Evolutionary conservation across 352 stramenopile species (phyloP).

Genomic region (Globisporangium nagaii): DNA sequence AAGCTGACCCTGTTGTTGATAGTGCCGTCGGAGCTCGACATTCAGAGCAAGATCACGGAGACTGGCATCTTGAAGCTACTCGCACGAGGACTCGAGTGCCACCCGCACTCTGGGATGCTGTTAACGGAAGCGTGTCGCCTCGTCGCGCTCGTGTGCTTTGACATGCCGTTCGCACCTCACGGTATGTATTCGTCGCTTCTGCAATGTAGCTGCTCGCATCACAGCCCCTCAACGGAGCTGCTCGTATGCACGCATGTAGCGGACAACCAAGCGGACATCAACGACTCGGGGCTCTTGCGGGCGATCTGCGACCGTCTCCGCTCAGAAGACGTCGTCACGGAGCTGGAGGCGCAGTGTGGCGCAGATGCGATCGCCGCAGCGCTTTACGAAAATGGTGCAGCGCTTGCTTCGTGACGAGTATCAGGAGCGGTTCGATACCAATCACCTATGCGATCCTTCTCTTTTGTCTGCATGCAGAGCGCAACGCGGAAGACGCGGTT

Average conservation of each 20-base stretch:
- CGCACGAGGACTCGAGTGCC: slow-evolving; percentile 17
- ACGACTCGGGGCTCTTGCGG: slow-evolving; percentile 20
- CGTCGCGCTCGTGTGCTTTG: slow-evolving; percentile 44
- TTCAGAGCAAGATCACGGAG: slow-evolving; percentile 51
- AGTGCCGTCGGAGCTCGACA: slow-evolving; percentile 47
- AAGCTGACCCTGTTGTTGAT: neutral
- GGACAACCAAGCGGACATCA: slow-evolving; percentile 55
- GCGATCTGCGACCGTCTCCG: slow-evolving; percentile 21
- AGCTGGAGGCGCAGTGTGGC: slow-evolving; percentile 18
- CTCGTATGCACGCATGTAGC: slow-evolving; percentile 13
- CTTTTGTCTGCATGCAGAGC: slow-evolving; percentile 11
- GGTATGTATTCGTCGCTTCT: slow-evolving; percentile 13
- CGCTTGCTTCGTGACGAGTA: neutral
- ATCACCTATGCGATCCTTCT: neutral
- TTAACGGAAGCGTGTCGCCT: slow-evolving; percentile 37
- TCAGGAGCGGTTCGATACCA: neutral
- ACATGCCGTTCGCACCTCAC: slow-evolving; percentile 34
- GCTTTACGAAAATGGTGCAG: slow-evolving; percentile 42
- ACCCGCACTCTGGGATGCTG: slow-evolving; percentile 17
- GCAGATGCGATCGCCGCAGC: slow-evolving; percentile 26
- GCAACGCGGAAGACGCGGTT: slow-evolving; percentile 19
- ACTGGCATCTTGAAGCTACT: slow-evolving; percentile 32
- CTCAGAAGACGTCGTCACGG: slow-evolving; percentile 1
- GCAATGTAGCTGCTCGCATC: neutral
- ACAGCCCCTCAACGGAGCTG: neutral